A percentile compares a stretch with the other conserved stretches of the same genome.
Evolutionary conservation across 73 alveolate genomes (phyloP).

Genomic region (Paramecium caudatum): DNA sequence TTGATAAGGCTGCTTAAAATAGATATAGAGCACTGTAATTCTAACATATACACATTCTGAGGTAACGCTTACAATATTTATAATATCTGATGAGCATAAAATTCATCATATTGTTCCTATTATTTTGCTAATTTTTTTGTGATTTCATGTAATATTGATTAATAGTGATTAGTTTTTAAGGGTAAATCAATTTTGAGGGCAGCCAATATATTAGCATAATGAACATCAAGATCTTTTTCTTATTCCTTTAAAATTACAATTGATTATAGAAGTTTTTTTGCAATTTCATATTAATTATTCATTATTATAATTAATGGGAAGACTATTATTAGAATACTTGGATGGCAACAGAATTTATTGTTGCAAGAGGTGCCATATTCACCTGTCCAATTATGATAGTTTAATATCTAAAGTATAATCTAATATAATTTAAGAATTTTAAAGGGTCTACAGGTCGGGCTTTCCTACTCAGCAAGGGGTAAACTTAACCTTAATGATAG

Average conservation of each 20-base stretch:
- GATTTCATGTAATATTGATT: constrained; percentile 2
- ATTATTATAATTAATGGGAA: constrained; percentile 57
- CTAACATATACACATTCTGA: not conserved
- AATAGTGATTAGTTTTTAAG: not conserved
- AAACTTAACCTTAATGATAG: not conserved
- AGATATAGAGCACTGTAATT: not conserved
- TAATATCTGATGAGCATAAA: not conserved
- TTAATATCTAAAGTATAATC: constrained; percentile 36
- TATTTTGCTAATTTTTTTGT: constrained; percentile 16
- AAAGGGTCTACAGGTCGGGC: constrained; percentile 31
- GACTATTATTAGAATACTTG: constrained; percentile 20
- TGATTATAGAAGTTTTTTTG: not conserved
- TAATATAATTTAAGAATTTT: not conserved
- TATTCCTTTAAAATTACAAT: not conserved
- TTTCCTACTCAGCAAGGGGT: constrained; percentile 2
- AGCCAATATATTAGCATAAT: not conserved
- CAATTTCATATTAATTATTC: constrained; percentile 22
- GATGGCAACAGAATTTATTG: constrained; percentile 33
- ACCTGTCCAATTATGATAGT: not conserved
- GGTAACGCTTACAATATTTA: not conserved
- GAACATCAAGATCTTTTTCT: not conserved
- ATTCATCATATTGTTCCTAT: constrained; percentile 18
- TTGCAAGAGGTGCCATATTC: constrained; percentile 12
- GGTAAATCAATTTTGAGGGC: constrained; percentile 4
- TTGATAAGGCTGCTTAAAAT: constrained; percentile 1